Evolutionary conservation across 202 grass and related monocot genomes (phyloP).

Genomic region (Setaria italica): DNA sequence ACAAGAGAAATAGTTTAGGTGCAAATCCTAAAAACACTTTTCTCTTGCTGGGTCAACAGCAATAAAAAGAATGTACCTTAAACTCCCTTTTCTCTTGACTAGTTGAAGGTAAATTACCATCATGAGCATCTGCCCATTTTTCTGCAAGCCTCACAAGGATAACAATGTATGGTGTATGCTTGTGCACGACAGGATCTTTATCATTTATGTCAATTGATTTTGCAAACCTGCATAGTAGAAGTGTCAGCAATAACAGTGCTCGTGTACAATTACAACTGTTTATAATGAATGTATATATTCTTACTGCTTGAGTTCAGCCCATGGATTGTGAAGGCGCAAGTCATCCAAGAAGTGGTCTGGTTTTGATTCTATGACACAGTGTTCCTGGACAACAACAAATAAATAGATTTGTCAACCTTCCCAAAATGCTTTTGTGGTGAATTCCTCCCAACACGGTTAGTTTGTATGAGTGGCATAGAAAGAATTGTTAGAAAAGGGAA

Average conservation of each 20-base stretch:
- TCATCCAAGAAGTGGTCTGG: conserved; percentile 98
- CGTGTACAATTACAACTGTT: not conserved
- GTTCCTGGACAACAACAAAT: conserved; percentile 64
- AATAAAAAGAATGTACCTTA: conserved; percentile 63
- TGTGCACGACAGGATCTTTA: conserved; percentile 95
- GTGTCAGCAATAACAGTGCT: conserved; percentile 30
- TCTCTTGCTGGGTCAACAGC: not conserved
- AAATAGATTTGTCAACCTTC: conserved; percentile 16
- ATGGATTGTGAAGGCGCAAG: conserved; percentile 87
- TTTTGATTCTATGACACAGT: conserved; percentile 88
- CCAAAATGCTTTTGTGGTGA: conserved; percentile 25
- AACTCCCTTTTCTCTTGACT: conserved; percentile 98
- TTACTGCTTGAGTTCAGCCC: conserved; percentile 95
- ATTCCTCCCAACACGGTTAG: not conserved
- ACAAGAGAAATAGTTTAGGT: conserved; percentile 34
- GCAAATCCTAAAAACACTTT: conserved; percentile 26
- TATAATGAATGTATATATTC: conserved; percentile 36
- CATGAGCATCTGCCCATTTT: conserved; percentile 84
- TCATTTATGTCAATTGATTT: conserved; percentile 78
- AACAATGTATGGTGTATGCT: conserved; percentile 92
- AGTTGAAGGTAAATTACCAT: conserved; percentile 76
- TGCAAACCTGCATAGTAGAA: conserved; percentile 68
- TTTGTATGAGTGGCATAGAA: not conserved
- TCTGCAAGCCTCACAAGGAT: conserved; percentile 87
- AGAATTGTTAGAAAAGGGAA: not conserved